Evolutionary conservation across 345 rosid genomes (phyloP).

Genomic region (Microcos paniculata): DNA sequence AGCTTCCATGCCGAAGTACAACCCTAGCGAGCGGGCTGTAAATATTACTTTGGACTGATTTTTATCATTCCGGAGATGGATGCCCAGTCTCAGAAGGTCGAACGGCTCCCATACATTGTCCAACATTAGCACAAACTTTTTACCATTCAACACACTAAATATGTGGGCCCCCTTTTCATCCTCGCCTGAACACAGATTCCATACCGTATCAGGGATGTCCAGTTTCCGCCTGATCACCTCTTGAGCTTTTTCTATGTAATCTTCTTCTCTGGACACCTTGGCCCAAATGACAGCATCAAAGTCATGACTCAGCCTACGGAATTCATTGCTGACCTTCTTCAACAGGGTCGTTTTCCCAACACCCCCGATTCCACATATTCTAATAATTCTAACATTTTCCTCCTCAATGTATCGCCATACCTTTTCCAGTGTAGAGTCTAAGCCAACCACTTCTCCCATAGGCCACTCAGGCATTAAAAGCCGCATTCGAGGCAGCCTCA

Average conservation of each 20-base stretch:
- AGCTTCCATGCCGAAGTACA: conserved; percentile 10
- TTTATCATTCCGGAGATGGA: not conserved
- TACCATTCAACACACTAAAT: not conserved
- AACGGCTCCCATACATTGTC: conserved; percentile 21
- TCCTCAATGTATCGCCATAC: not conserved
- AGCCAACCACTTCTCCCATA: not conserved
- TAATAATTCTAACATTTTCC: not conserved
- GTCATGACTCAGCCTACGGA: not conserved
- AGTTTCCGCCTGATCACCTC: not conserved
- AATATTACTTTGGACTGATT: conserved; percentile 20
- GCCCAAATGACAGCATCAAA: conserved; percentile 12
- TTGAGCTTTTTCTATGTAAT: conserved; percentile 2
- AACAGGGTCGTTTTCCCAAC: conserved; percentile 4
- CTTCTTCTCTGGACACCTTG: not conserved
- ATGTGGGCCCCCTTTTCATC: not conserved
- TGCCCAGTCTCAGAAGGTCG: conserved; percentile 4
- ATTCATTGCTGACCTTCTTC: conserved; percentile 11
- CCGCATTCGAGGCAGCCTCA: not conserved
- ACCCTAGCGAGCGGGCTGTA: conserved; percentile 15
- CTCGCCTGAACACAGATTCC: not conserved
- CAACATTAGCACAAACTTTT: conserved; percentile 23
- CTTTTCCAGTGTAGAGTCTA: not conserved
- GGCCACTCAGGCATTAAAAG: not conserved
- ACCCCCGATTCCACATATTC: not conserved
- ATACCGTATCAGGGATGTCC: not conserved